Evolutionary conservation across 1,139 yeast species (phyloP), one percentile per base, ranked within the genome.

Genomic region (Candida pseudoviswanathii): DNA sequence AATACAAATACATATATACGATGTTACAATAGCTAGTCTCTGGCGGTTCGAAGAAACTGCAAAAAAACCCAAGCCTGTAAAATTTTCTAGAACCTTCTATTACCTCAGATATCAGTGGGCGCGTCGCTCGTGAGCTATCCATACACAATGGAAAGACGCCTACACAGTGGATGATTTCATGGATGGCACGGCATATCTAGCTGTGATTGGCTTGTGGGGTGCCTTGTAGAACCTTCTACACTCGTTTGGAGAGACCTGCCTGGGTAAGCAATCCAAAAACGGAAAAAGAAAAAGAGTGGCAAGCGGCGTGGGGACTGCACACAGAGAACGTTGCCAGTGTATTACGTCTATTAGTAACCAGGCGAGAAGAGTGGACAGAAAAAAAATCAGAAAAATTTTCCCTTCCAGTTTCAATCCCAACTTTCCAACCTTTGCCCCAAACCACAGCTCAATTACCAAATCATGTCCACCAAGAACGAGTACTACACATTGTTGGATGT

Each of bases 401-500:
- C 11, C 25, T 36, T 22, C n/a, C 26, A 22, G 22, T 37, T 24
- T 25, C 41, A 27, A 27, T 27, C 9, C 30, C 30, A 27, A 27
- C 6, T 6, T 8, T 27, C 9, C 8, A 27, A 8, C 9, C 6
- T 27, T 8, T 8, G 9, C 41, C 25, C 27, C 41, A 30, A 22
- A 37, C n/a, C 21, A 16, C 16, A 16, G 16, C 16, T 16, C 16
- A 25, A 25, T 25, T 37, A 10, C 16, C 7, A 37, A 16, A 37
- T 25, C 41, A 37, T 37, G 41, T 37, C 41, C 21, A 37, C 41
- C 41, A 37, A 37, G 30, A 37, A 37, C 29, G 30, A 37, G 16
- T 37, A 37, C 41, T 37, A 37, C 26, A 37, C 41, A 24, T 25
- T 37, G 41, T 78, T 92, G 59, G 97, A 96, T 48, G 96, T 92